Conservation (phyloP, 1,139 yeast genomes). For the Nakaseomyces sp. region DNA sequence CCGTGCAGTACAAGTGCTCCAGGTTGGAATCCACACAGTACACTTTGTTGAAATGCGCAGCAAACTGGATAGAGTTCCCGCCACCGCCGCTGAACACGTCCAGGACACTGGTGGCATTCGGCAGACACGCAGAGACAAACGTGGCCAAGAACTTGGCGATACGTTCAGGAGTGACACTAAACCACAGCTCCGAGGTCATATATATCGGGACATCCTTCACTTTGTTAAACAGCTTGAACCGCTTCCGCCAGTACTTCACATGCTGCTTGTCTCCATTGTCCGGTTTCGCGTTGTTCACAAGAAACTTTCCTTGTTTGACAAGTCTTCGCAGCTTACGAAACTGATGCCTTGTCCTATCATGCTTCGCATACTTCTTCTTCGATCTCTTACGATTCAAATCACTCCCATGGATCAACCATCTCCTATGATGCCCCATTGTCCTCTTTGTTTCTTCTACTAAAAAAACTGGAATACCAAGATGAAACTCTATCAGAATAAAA, state of each 20-base stretch:
- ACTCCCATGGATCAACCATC: conserved; percentile 1
- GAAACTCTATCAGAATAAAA: background rate
- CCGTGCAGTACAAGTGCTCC: conserved; percentile 56
- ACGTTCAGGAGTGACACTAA: conserved; percentile 80
- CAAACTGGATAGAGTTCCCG: conserved; percentile 84
- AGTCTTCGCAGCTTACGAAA: conserved; percentile 11
- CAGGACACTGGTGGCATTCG: conserved; percentile 39
- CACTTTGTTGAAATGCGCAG: conserved; percentile 46
- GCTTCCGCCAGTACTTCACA: conserved; percentile 25
- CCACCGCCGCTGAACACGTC: conserved; percentile 96
- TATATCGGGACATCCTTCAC: conserved; percentile 55
- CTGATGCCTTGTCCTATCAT: background rate
- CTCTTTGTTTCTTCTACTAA: too few relatives aligned
- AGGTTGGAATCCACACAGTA: conserved; percentile 61
- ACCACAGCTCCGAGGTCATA: conserved; percentile 77
- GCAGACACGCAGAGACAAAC: conserved; percentile 42
- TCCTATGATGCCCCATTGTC: conserved; percentile 2
- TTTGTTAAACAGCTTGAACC: conserved; percentile 19
- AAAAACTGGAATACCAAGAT: too few relatives aligned
- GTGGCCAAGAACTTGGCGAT: conserved; percentile 59
- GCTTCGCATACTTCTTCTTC: background rate
- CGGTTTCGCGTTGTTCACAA: conserved; percentile 8
- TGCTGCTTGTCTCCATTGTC: conserved; percentile 13
- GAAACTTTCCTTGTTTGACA: conserved; percentile 14
- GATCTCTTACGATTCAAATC: background rate